Percentiles rank a stretch among this genome's conserved stretches.
phyloP scores from a whole-genome alignment of 208 protist genomes.

The Leishmania mexicana region DNA sequence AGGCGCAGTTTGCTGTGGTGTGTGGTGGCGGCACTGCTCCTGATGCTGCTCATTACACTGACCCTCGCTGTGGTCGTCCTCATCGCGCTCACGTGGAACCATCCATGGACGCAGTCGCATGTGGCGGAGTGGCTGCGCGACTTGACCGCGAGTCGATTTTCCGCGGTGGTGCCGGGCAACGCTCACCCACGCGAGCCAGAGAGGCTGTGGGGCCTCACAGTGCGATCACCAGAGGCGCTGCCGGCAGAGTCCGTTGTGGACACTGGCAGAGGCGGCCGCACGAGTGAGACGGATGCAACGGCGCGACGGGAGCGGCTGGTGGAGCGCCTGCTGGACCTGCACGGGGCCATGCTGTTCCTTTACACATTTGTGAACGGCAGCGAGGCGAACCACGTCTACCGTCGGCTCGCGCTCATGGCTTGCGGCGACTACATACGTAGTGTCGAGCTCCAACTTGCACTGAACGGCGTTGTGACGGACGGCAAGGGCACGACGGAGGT shows the following conservation, averaged over 20 bases:
- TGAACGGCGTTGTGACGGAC: slow-evolving; percentile 20
- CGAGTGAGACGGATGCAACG: background rate
- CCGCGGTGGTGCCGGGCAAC: slow-evolving; percentile 13
- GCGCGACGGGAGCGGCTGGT: background rate
- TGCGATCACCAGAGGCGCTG: slow-evolving; percentile 3
- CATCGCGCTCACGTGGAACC: slow-evolving; percentile 21
- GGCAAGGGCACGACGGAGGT: slow-evolving; percentile 23
- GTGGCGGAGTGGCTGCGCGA: slow-evolving; percentile 12
- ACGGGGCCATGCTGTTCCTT: slow-evolving; percentile 85
- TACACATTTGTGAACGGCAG: slow-evolving; percentile 97
- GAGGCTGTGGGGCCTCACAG: slow-evolving; percentile 6
- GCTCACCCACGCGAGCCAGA: slow-evolving; percentile 22
- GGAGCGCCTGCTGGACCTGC: slow-evolving; percentile 18
- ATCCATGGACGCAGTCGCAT: slow-evolving; percentile 14
- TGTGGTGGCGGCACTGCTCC: background rate
- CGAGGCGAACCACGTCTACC: slow-evolving; percentile 75
- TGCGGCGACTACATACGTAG: slow-evolving; percentile 17
- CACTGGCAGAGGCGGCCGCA: background rate
- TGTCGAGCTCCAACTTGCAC: slow-evolving; percentile 18
- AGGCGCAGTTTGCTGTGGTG: slow-evolving; percentile 7
- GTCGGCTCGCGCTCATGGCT: slow-evolving; percentile 13
- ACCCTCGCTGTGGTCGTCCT: background rate
- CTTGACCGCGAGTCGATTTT: background rate
- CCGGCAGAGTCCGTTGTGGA: background rate
- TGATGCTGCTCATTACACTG: slow-evolving; percentile 16